These are phyloP conservation scores for Petasospora rhodanensis DNA, from an alignment of 1,139 yeast genomes.

Conservation along the genomic window DNA sequence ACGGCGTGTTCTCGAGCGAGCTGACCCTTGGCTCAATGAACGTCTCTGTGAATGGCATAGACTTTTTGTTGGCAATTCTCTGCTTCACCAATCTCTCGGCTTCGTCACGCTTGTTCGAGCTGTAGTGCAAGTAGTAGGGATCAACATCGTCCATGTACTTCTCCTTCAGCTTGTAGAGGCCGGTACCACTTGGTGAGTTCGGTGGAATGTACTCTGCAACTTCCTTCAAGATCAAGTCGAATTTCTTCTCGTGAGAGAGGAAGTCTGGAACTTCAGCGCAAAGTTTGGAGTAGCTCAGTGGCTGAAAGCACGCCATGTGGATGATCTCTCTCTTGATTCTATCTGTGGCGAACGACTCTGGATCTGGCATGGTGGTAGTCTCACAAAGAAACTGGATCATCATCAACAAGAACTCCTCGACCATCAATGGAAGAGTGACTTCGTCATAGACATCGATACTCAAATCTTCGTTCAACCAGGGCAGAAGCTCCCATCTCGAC, in stretches of 20 bases:
- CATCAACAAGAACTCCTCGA: conserved; percentile 75
- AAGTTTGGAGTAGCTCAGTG: conserved; percentile 67
- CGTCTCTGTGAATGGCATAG: conserved; percentile 38
- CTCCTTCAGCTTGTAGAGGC: conserved; percentile 63
- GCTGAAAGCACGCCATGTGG: conserved; percentile 74
- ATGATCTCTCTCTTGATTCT: conserved; percentile 66
- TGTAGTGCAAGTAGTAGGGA: conserved; percentile 78
- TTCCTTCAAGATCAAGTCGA: conserved; percentile 61
- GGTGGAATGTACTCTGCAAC: conserved; percentile 66
- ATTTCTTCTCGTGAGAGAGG: conserved; percentile 63
- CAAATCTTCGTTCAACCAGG: conserved; percentile 44
- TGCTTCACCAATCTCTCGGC: conserved; percentile 40
- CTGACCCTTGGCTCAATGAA: conserved; percentile 44
- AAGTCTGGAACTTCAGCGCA: conserved; percentile 72
- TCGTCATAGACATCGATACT: conserved; percentile 38
- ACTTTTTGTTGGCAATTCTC: conserved; percentile 29
- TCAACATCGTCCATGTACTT: conserved; percentile 54
- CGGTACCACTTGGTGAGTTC: conserved; percentile 56
- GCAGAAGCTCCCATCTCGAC: conserved; percentile 60
- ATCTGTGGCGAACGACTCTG: conserved; percentile 46
- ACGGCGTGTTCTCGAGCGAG: conserved; percentile 33
- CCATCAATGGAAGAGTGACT: conserved; percentile 49
- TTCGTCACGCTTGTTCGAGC: conserved; percentile 77
- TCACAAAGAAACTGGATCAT: conserved; percentile 70
- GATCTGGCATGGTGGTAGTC: conserved; percentile 51